phyloP scores from a whole-genome alignment of 1,139 yeast species.

The Diutina neorugosa region DNA sequence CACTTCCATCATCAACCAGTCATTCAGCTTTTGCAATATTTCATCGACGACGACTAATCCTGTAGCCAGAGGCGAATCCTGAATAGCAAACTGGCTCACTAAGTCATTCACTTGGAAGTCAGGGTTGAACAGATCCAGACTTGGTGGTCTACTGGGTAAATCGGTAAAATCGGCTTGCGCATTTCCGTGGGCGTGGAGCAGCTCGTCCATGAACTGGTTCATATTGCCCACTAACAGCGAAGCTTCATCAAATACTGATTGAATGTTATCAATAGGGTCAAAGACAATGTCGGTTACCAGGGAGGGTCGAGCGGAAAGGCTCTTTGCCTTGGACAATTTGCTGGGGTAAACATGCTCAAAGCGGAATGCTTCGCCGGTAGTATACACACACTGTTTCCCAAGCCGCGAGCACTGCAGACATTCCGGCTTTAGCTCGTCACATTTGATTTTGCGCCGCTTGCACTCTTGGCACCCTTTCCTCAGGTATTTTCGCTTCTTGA shows the following conservation, averaged over 20 bases:
- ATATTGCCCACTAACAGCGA: conserved; percentile 37
- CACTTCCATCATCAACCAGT: background rate
- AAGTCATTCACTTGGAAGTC: background rate
- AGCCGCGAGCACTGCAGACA: conserved; percentile 36
- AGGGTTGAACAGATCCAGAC: background rate
- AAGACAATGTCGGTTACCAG: conserved; percentile 5
- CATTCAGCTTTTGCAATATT: background rate
- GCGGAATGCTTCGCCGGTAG: background rate
- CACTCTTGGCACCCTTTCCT: conserved; percentile 56
- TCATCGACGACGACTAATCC: background rate
- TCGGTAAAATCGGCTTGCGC: background rate
- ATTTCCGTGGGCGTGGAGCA: background rate
- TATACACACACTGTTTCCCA: conserved; percentile 35
- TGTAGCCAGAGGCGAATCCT: background rate
- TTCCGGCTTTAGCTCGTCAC: conserved; percentile 14
- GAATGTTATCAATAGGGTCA: conserved; percentile 8
- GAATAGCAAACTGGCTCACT: background rate
- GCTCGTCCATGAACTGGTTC: conserved; percentile 21
- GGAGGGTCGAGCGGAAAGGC: conserved; percentile 7
- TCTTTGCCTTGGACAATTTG: conserved; percentile 14
- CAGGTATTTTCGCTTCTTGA: conserved; percentile 39
- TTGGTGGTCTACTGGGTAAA: background rate
- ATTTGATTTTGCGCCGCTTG: conserved; percentile 47
- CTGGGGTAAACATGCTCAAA: conserved; percentile 3
- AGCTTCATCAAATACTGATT: conserved; percentile 36